Percentiles rank a stretch among this genome's conserved stretches.
Evolutionary conservation across 306 rosid species (phyloP).

Genomic region (Rosa multiflora): DNA sequence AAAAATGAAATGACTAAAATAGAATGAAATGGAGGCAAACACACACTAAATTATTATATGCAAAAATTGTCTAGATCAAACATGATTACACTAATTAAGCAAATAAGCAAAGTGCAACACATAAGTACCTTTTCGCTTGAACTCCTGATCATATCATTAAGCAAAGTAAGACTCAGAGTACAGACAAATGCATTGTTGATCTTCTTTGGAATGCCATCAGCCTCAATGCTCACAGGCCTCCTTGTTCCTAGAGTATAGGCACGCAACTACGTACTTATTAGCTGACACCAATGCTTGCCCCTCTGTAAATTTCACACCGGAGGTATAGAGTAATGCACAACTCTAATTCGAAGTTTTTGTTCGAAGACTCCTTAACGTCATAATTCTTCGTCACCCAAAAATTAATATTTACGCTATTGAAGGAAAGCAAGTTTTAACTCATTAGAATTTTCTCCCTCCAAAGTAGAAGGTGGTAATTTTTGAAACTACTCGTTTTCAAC

Average conservation of each 20-base stretch:
- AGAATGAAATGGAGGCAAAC: no score
- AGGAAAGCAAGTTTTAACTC: neutral
- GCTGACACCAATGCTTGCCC: neutral
- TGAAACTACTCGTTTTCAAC: neutral
- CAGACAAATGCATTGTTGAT: neutral
- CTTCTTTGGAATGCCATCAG: neutral
- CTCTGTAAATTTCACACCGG: neutral
- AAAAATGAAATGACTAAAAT: no score
- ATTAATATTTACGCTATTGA: neutral
- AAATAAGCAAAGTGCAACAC: no score
- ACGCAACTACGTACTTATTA: no score
- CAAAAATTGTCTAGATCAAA: no score
- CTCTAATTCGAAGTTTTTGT: neutral
- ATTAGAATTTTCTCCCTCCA: no score
- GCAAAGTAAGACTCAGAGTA: neutral
- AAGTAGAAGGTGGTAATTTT: neutral
- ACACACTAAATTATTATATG: no score
- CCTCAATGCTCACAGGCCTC: neutral
- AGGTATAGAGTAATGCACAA: neutral
- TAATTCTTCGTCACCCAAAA: neutral
- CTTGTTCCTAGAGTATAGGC: neutral
- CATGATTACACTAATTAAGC: no score
- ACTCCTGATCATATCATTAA: neutral
- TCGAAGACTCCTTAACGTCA: neutral
- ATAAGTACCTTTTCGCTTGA: no score